phyloP scores from a whole-genome alignment of 345 rosid species.

The Crucihimalaya himalaica region DNA sequence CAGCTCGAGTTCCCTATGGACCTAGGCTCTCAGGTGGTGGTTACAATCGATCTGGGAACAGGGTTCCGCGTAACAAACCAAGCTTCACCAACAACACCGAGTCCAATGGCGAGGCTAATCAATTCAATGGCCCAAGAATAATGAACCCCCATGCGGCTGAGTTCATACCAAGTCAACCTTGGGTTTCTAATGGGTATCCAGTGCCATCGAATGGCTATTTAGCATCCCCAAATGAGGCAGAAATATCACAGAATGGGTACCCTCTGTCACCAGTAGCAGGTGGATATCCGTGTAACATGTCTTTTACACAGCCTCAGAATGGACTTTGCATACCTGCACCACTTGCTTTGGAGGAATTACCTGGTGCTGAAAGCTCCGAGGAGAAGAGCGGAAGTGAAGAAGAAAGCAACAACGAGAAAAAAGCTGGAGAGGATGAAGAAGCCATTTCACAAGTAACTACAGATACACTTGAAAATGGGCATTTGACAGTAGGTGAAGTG shows the following conservation, averaged over 20 bases:
- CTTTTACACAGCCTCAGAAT: conserved; percentile 52
- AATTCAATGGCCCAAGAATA: conserved; percentile 64
- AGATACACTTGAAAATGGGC: conserved; percentile 43
- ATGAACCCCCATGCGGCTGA: conserved; percentile 99
- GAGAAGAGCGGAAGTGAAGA: conserved; percentile 46
- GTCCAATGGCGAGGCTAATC: conserved; percentile 57
- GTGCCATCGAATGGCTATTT: conserved; percentile 66
- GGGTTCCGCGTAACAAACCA: conserved; percentile 66
- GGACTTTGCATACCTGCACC: conserved; percentile 48
- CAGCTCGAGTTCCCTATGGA: conserved; percentile 96
- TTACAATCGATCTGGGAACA: conserved; percentile 76
- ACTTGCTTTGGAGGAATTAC: conserved; percentile 45
- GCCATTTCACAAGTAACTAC: conserved; percentile 40
- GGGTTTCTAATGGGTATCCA: conserved; percentile 81
- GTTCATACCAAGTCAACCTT: conserved; percentile 85
- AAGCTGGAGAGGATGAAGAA: conserved; percentile 45
- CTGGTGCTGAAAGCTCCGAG: conserved; percentile 40
- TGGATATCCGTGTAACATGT: conserved; percentile 46
- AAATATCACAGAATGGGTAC: conserved; percentile 47
- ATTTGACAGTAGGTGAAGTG: conserved; percentile 30
- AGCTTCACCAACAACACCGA: conserved; percentile 54
- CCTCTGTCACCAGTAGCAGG: conserved; percentile 58
- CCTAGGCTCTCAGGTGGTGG: conserved; percentile 94
- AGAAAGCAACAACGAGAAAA: conserved; percentile 40
- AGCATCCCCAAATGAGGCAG: conserved; percentile 56